Evolutionary conservation across 768 basidiomycete genomes (phyloP).

Genomic region (Tricholoma terreum): DNA sequence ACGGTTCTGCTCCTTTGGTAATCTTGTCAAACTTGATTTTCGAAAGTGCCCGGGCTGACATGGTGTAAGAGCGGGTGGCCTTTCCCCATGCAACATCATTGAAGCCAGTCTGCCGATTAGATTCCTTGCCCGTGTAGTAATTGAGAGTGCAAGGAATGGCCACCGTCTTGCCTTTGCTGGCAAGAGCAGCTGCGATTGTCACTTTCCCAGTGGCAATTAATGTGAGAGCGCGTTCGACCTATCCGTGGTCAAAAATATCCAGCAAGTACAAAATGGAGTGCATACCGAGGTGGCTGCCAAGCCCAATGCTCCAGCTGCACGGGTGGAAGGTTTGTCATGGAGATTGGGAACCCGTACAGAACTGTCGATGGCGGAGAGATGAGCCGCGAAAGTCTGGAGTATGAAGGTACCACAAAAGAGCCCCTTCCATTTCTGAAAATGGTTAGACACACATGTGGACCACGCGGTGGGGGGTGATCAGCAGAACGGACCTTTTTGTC

Average conservation of each 20-base stretch:
- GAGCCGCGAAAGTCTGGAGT: not conserved
- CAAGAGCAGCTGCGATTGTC: not conserved
- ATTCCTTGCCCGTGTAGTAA: not conserved
- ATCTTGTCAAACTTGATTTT: not conserved
- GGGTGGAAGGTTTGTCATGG: too few relatives aligned
- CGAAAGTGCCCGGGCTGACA: not conserved
- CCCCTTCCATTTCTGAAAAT: not conserved
- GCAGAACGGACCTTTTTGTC: not conserved
- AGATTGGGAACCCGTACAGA: not conserved
- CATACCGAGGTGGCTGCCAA: not conserved
- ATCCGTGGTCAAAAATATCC: not conserved
- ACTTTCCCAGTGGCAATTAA: not conserved
- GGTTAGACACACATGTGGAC: not conserved
- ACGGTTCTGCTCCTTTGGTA: not conserved
- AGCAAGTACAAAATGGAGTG: not conserved
- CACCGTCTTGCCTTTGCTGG: not conserved
- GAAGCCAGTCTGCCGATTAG: not conserved
- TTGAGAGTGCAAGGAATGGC: not conserved
- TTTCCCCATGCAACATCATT: not conserved
- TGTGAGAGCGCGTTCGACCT: not conserved
- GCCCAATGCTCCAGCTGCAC: not conserved
- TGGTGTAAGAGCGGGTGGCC: not conserved
- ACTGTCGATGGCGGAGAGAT: not conserved
- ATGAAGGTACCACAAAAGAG: too few relatives aligned
- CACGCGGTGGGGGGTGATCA: not conserved